Base-by-base conservation (phyloP, 1,139 yeast genomes). In the Eremothecium cymbalariae region DNA sequence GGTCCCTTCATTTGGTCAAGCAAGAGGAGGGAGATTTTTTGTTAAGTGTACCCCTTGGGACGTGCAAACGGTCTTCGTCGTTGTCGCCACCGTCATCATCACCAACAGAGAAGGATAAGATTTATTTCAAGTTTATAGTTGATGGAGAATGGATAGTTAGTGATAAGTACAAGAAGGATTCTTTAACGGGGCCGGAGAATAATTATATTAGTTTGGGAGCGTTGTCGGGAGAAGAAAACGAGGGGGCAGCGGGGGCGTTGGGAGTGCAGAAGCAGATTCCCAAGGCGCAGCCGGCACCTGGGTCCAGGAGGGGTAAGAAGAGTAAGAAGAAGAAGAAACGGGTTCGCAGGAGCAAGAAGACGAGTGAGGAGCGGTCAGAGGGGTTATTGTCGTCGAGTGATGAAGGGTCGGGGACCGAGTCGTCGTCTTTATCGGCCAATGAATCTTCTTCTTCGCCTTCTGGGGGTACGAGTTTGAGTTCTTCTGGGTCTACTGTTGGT, bases 131-230 rank as follows among this genome's bases (percentile, higher is more conserved):
- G 62, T 82, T 74, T 53, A 72, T 82, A 37, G 83, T 81, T 32
- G 88, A 82, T 52, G 88, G 80, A 24, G 70, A 71, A 25, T 82
- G 93, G 93, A 50, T 54, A 22, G 66, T 72, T 14, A 70, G 72
- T 37, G 53, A 62, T 3, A 51, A 60, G 11, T 76, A 70, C 48
- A 64, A 64, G 40, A 56, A 65, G 26, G 62, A 63, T 40, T 62
- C 62, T 15, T 77, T 70, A 43, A 72, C 61, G 6, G 88, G 85
- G 8, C 76, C 68, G 48, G 68, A 67, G 32, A 81, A 81, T 64
- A 82, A 82, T 51, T 68, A 64, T 26, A 57, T 80, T n/a, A n/a
- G n/a, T n/a, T n/a, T n/a, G n/a, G n/a, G n/a, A n/a, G n/a, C n/a
- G n/a, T n/a, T n/a, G n/a, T n/a, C n/a, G n/a, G n/a, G n/a, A n/a